A percentile compares a stretch with the other conserved stretches of the same genome.
These are phyloP conservation scores for Stagonosporopsis tanaceti DNA, from an alignment of 2,329 filamentous ascomycete species.

Conservation along the genomic window DNA sequence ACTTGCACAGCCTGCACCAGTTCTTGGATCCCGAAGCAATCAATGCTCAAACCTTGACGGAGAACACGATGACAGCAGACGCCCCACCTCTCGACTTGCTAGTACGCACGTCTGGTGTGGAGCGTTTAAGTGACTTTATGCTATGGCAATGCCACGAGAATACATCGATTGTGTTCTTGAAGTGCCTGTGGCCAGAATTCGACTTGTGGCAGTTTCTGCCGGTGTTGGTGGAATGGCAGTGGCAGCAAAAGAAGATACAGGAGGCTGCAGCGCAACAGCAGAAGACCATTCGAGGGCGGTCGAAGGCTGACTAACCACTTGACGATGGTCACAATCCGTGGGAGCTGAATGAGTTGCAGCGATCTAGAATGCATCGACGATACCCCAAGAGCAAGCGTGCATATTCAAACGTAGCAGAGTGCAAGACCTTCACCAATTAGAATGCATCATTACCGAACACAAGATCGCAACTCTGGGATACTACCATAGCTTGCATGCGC, in stretches of 20 bases:
- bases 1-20: conserved; percentile 28
- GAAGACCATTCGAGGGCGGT: conserved; percentile 34
- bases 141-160: conserved; percentile 96
- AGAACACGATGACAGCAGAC: conserved; percentile 86
- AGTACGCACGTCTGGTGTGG: conserved; percentile 90
- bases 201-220: conserved; percentile 93
- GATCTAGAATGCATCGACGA: conserved; percentile 28
- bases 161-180: conserved; percentile 89
- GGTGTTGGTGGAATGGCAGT: conserved; percentile 89
- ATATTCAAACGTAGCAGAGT: conserved; percentile 26
- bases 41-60: conserved; percentile 79
- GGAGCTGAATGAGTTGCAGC: conserved; percentile 16
- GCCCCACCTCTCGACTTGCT: conserved; percentile 90
- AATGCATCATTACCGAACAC: conserved; percentile 11
- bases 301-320: conserved; percentile 34
- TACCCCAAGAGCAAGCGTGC: conserved; percentile 35
- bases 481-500: conserved; percentile 8
- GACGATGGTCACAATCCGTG: background rate
- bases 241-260: conserved; percentile 59
- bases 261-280: conserved; percentile 48
- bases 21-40: conserved; percentile 85
- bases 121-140: conserved; percentile 96
- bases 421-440: conserved; percentile 23
- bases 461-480: background rate
- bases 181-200: conserved; percentile 95